Percentiles rank a stretch among this genome's conserved stretches.
Evolutionary conservation across 2,329 filamentous ascomycete genomes (phyloP).

Genomic region (Chaetothyriales sp.): DNA sequence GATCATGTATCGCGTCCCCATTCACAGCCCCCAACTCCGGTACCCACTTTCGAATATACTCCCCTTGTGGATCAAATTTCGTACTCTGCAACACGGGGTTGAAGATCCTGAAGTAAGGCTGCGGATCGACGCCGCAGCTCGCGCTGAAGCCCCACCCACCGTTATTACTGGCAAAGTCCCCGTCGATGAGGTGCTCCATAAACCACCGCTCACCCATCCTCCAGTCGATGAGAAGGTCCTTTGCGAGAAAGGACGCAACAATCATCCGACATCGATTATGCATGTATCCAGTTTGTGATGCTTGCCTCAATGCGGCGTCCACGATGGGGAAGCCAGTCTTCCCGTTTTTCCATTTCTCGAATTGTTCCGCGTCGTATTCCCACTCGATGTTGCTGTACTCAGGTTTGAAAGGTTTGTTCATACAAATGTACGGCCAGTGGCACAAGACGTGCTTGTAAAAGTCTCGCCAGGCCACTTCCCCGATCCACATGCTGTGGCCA

Average conservation of each 20-base stretch:
- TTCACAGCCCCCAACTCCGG: slow-evolving; percentile 48
- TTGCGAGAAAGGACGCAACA: slow-evolving; percentile 64
- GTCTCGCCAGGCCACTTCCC: slow-evolving; percentile 73
- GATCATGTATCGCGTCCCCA: slow-evolving; percentile 60
- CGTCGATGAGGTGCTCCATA: slow-evolving; percentile 67
- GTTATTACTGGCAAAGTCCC: slow-evolving; percentile 68
- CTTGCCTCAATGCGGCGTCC: slow-evolving; percentile 73
- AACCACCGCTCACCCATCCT: slow-evolving; percentile 68
- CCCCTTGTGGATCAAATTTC: slow-evolving; percentile 66
- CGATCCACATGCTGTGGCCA: slow-evolving; percentile 56
- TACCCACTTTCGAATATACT: slow-evolving; percentile 73
- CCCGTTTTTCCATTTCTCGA: slow-evolving; percentile 61
- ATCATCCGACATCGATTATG: slow-evolving; percentile 80
- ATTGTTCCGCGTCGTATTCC: slow-evolving; percentile 59
- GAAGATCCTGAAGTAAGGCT: slow-evolving; percentile 85
- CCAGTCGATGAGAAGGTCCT: slow-evolving; percentile 74
- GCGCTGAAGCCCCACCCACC: slow-evolving; percentile 55
- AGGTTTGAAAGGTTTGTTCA: slow-evolving; percentile 68
- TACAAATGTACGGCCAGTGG: slow-evolving; percentile 63
- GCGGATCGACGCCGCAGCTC: slow-evolving; percentile 63
- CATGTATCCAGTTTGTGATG: slow-evolving; percentile 58
- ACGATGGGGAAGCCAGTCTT: slow-evolving; percentile 70
- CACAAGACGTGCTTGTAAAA: slow-evolving; percentile 80
- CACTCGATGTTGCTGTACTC: slow-evolving; percentile 72
- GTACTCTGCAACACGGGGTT: slow-evolving; percentile 75